Percentiles rank a stretch among this genome's conserved stretches.
phyloP scores from a whole-genome alignment of 1,284 basidiomycete genomes.

The Apiotrichum laibachii region DNA sequence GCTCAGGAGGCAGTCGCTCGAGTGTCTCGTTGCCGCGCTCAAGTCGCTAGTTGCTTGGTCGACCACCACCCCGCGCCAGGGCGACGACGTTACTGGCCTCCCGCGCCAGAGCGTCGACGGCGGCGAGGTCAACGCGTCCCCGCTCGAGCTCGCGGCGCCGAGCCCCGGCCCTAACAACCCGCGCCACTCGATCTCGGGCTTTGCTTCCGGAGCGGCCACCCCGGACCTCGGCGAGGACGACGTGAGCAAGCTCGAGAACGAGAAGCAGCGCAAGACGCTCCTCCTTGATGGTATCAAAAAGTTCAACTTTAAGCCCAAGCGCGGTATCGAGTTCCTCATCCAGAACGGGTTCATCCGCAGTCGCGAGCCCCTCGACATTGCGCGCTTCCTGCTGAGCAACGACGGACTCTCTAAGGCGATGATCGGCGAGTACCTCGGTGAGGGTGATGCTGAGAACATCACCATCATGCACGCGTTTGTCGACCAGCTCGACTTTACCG shows the following conservation, averaged over 20 bases:
- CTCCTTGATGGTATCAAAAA: conserved; percentile 93
- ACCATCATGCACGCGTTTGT: conserved; percentile 96
- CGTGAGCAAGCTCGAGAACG: conserved; percentile 88
- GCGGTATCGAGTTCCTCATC: conserved; percentile 85
- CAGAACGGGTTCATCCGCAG: conserved; percentile 85
- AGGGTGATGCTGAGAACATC: conserved; percentile 82
- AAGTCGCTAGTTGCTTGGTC: conserved; percentile 89
- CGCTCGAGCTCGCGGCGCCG: conserved; percentile 29
- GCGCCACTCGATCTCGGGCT: conserved; percentile 21
- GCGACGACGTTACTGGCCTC: conserved; percentile 16
- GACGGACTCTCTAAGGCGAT: conserved; percentile 93
- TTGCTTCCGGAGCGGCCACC: conserved; percentile 55
- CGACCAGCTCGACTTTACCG: conserved; percentile 80
- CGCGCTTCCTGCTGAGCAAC: conserved; percentile 79
- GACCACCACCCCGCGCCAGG: conserved; percentile 47
- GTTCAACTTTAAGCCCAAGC: conserved; percentile 98
- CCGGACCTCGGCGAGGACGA: conserved; percentile 77
- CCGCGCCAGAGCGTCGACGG: conserved; percentile 32
- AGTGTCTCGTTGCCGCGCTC: conserved; percentile 81
- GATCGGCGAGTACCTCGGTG: conserved; percentile 97
- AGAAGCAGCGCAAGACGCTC: conserved; percentile 95
- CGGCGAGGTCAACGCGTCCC: conserved; percentile 7
- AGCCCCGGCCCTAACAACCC: conserved; percentile 21
- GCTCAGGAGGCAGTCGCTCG: conserved; percentile 79
- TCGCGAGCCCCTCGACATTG: conserved; percentile 74